A percentile compares a stretch with the other conserved stretches of the same genome.
phyloP scores from a whole-genome alignment of 495 filamentous ascomycete genomes.

The Viridothelium virens region DNA sequence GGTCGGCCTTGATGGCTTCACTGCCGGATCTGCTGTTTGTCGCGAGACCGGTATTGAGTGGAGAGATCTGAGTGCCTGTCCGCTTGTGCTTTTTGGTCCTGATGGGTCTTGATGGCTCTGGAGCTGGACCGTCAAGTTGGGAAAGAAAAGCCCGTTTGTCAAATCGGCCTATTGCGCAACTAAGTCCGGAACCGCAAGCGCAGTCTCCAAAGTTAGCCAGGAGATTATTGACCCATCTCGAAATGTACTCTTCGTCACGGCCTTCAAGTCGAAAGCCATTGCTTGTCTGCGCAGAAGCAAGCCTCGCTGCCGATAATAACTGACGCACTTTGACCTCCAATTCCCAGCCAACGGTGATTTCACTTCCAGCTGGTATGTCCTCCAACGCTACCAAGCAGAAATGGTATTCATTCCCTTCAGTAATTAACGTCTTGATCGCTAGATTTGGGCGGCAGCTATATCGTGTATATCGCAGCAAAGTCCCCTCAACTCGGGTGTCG shows the following conservation, averaged over 20 bases:
- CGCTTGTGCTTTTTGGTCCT: constrained; percentile 49
- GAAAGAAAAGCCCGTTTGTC: constrained; percentile 35
- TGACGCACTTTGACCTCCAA: constrained; percentile 39
- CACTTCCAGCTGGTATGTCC: constrained; percentile 54
- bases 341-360: constrained; percentile 64
- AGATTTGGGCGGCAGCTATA: constrained; percentile 86
- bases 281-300: background rate
- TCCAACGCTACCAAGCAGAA: constrained; percentile 82
- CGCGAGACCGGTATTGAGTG: constrained; percentile 58
- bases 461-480: constrained; percentile 71
- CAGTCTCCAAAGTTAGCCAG: constrained; percentile 84
- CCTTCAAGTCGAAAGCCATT: constrained; percentile 26
- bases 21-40: constrained; percentile 75
- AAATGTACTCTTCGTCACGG: constrained; percentile 44
- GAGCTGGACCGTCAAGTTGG: background rate
- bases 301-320: background rate
- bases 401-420: constrained; percentile 65
- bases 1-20: constrained; percentile 44
- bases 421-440: constrained; percentile 69
- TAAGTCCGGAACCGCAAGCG: constrained; percentile 55
- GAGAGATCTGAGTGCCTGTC: constrained; percentile 54
- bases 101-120: background rate
- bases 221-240: constrained; percentile 59
- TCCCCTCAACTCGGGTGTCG: constrained; percentile 79
- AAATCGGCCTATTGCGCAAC: constrained; percentile 66